Percentiles rank a stretch among this genome's conserved stretches.
phyloP scores from a whole-genome alignment of 352 stramenopile species.

The Phytophthora rubi region DNA sequence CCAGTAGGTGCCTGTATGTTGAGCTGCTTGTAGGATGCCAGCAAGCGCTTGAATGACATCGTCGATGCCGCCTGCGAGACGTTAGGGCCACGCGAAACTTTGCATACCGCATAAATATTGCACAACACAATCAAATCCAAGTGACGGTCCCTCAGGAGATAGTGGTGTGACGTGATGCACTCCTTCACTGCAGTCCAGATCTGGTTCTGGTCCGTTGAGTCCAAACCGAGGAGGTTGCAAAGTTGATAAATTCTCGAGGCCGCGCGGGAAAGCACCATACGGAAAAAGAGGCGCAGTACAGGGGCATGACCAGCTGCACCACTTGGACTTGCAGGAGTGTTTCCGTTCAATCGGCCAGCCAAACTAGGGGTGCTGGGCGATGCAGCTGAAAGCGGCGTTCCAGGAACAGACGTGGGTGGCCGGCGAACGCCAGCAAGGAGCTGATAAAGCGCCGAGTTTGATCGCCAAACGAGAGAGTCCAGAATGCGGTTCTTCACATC shows the following conservation, averaged over 20 bases:
- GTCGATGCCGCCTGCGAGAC: constrained; percentile 48
- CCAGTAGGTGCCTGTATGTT: constrained; percentile 42
- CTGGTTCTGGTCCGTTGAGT: constrained; percentile 82
- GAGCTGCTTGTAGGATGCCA: constrained; percentile 81
- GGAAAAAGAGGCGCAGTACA: constrained; percentile 86
- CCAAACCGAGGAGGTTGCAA: constrained; percentile 69
- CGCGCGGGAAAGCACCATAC: constrained; percentile 85
- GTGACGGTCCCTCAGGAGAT: constrained; percentile 75
- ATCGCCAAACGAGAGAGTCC: constrained; percentile 76
- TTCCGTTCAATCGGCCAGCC: constrained; percentile 20
- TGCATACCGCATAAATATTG: constrained; percentile 87
- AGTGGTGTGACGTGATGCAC: constrained; percentile 67
- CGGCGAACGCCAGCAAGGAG: constrained; percentile 46
- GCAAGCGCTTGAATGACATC: constrained; percentile 77
- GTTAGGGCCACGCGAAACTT: constrained; percentile 78
- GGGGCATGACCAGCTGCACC: constrained; percentile 33
- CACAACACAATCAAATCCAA: constrained; percentile 86
- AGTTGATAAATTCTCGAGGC: constrained; percentile 83
- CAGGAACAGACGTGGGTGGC: constrained; percentile 21
- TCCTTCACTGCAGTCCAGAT: constrained; percentile 89
- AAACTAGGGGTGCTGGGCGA: constrained; percentile 25
- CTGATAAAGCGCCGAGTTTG: constrained; percentile 73
- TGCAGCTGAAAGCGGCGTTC: constrained; percentile 15
- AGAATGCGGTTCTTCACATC: constrained; percentile 88
- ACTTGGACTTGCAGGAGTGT: constrained; percentile 3